Conservation (phyloP, 306 rosid genomes). For the Echinosophora koreensis region DNA sequence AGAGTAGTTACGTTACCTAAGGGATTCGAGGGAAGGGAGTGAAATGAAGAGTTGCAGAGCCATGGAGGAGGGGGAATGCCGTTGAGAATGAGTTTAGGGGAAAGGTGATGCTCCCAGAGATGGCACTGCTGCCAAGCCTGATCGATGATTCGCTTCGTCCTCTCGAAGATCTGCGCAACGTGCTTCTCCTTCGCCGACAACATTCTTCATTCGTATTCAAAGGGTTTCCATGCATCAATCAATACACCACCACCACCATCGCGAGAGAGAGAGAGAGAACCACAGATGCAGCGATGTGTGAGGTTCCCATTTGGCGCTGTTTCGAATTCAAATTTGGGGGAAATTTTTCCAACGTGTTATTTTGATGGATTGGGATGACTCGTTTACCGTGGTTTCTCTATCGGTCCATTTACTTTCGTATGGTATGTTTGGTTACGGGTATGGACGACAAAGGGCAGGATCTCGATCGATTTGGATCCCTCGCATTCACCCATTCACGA, state of each 20-base stretch:
- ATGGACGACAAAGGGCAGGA: no score
- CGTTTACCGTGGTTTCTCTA: no score
- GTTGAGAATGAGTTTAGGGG: slow-evolving; percentile 75
- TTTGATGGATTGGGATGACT: no score
- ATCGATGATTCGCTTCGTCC: slow-evolving; percentile 71
- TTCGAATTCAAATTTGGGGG: slow-evolving; percentile 49
- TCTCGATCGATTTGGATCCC: no score
- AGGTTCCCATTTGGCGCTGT: slow-evolving; percentile 51
- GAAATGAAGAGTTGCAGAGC: slow-evolving; percentile 58
- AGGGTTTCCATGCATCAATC: slow-evolving; percentile 32
- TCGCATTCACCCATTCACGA: no score
- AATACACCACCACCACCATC: not conserved
- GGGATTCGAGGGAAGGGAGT: slow-evolving; percentile 35
- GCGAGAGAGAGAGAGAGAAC: not conserved
- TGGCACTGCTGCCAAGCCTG: slow-evolving; percentile 70
- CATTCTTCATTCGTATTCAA: slow-evolving; percentile 36
- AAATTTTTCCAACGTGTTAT: not conserved
- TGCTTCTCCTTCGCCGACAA: slow-evolving; percentile 78
- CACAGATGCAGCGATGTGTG: slow-evolving; percentile 14
- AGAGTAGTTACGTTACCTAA: slow-evolving; percentile 60
- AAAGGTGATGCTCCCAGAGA: slow-evolving; percentile 79
- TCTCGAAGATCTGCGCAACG: slow-evolving; percentile 76
- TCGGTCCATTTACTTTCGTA: no score
- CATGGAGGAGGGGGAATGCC: slow-evolving; percentile 88
- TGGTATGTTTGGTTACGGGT: no score